Evolutionary conservation across 345 rosid species (phyloP).

Genomic region (Sisymbrium irio): DNA sequence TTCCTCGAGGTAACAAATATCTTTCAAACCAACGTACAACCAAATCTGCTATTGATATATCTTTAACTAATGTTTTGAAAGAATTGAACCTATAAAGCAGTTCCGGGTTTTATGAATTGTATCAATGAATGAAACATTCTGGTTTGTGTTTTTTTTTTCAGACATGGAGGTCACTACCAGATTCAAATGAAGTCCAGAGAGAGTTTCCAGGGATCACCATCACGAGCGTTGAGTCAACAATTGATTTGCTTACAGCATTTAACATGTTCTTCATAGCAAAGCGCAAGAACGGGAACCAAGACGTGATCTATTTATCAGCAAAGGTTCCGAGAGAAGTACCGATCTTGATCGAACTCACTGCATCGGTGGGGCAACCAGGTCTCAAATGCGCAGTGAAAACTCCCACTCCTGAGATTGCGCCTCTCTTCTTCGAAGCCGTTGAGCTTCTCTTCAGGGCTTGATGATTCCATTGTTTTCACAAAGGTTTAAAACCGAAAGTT

Average conservation of each 20-base stretch:
- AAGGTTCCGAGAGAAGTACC: slow-evolving; percentile 80
- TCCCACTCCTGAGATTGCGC: slow-evolving; percentile 83
- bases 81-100: too few species aligned
- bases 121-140: background rate
- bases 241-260: slow-evolving; percentile 63
- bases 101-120: background rate
- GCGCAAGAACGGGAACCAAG: slow-evolving; percentile 92
- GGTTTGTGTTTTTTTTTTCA: background rate
- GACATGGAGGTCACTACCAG: slow-evolving; percentile 93
- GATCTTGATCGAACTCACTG: slow-evolving; percentile 80
- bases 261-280: slow-evolving; percentile 95
- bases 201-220: slow-evolving; percentile 72
- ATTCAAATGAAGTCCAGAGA: slow-evolving; percentile 78
- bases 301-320: slow-evolving; percentile 88
- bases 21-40: background rate
- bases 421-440: slow-evolving; percentile 85
- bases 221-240: slow-evolving; percentile 55
- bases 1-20: slow-evolving; percentile 85
- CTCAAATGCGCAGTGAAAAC: slow-evolving; percentile 90
- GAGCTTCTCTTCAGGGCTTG: slow-evolving; percentile 67
- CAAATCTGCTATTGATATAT: background rate
- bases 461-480: slow-evolving; percentile 24
- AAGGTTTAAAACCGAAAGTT: background rate
- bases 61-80: too few species aligned
- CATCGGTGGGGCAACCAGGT: slow-evolving; percentile 68